Base-by-base conservation (phyloP, 768 basidiomycete genomes). In the Mycena amicta region DNA sequence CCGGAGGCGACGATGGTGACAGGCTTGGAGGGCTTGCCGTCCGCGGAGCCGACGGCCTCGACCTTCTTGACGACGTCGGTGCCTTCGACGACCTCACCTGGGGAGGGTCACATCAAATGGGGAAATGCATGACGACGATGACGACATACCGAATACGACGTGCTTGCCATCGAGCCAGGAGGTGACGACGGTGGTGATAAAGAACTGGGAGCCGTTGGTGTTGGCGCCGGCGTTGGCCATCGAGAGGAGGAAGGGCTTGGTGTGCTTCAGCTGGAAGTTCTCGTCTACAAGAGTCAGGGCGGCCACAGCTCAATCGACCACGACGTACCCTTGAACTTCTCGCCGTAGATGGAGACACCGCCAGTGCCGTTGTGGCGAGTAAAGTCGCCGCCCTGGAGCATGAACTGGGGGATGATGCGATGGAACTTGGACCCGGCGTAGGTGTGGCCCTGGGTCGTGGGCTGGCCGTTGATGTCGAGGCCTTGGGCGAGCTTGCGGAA, bases 321-420 rank as follows among this genome's bases (percentile, higher is more conserved):
- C 26, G 8, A 65, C 84, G 49, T 40, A 91, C 90, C 85, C 41
- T 77, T 72, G 72, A 95, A 95, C 68, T 85, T 87, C 57, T 83
- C 80, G 30, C 93, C 93, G 65, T 93, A 95, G 70, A 93, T 92
- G 15, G 90, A 92, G 71, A 86, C 80, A n/a, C 90, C 90, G 30
- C 92, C 90, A 0, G 89, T 92, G 15, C 90, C 90, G 61, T 92
- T 83, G 61, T 83, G 78, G 11, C 74, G 69, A 28, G 90, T 92
- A 73, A 93, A 93, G 74, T 95, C 93, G 25, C 93, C 93, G 25
- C 91, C 93, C 71, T 93, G 92, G 46, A 90, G 72, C 92, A 93
- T 93, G 76, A 90, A 92, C 83, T 83, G 70, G 39, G 89, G 88
- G 57, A 90, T 90, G 65, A 90, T 77, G 53, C 87, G 82, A 68